Evolutionary conservation across 352 stramenopile genomes (phyloP).

Genomic region (Phytophthora litchii): DNA sequence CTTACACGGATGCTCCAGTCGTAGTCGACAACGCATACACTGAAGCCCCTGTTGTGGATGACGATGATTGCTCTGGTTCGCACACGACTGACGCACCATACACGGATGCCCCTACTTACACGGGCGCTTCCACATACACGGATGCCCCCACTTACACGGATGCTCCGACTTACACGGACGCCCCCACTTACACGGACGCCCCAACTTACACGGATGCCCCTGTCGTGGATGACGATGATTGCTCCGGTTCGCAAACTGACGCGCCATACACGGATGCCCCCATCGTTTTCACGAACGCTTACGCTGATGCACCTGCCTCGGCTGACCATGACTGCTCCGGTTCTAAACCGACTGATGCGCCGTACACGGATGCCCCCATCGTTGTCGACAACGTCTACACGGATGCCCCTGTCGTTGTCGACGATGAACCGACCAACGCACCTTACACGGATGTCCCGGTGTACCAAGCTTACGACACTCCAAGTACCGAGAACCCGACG

Average conservation of each 20-base stretch:
- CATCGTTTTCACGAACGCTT: not conserved
- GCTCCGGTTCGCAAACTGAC: not conserved
- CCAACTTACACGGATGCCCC: not conserved
- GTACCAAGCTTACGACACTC: constrained; percentile 12
- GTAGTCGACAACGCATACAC: not conserved
- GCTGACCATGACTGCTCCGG: not conserved
- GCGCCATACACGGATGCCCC: not conserved
- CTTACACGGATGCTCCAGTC: not conserved
- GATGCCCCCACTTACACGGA: not conserved
- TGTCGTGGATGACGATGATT: not conserved
- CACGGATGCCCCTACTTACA: constrained; percentile 3
- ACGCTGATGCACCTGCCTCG: not conserved
- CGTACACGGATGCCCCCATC: constrained; percentile 9
- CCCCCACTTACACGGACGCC: not conserved
- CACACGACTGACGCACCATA: constrained; percentile 7
- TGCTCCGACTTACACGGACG: not conserved
- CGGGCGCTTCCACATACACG: not conserved
- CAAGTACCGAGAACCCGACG: not conserved
- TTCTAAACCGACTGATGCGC: not conserved
- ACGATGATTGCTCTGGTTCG: constrained; percentile 2
- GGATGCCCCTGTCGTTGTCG: constrained; percentile 3
- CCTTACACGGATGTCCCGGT: not conserved
- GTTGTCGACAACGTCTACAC: not conserved
- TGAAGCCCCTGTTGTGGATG: not conserved
- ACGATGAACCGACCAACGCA: not conserved